A percentile compares a stretch with the other conserved stretches of the same genome.
Conservation (phyloP, 2,329 filamentous ascomycete genomes). For the Sphaerulina populicola region DNA sequence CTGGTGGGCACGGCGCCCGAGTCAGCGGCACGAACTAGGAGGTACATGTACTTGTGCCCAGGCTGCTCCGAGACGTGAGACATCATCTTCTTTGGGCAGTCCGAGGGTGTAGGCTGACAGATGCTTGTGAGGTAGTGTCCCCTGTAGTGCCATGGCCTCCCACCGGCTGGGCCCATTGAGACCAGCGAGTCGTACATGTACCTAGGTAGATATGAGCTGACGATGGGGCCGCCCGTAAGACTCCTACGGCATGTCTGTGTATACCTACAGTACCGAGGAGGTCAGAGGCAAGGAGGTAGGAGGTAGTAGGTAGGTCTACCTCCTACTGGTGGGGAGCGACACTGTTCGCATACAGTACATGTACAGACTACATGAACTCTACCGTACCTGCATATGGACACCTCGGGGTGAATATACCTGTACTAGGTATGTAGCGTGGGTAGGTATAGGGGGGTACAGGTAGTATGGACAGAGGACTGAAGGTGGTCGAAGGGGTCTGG, state of each 20-base stretch:
- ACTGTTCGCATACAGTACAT: too few relatives aligned
- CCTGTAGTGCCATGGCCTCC: background rate
- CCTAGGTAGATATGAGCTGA: background rate
- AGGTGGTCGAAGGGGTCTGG: background rate
- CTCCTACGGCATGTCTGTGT: too few relatives aligned
- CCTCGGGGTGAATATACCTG: background rate
- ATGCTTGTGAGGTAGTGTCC: background rate
- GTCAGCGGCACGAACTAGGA: constrained; percentile 8
- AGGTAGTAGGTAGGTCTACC: too few relatives aligned
- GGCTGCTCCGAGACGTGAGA: background rate
- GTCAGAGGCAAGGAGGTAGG: too few relatives aligned
- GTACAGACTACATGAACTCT: too few relatives aligned
- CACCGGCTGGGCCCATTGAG: background rate
- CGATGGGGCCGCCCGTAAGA: background rate
- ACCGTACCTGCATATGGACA: constrained; percentile 5
- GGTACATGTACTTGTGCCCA: constrained; percentile 6
- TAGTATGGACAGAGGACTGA: background rate
- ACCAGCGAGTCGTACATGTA: constrained; percentile 8
- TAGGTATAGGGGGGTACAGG: too few relatives aligned
- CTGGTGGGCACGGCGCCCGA: constrained; percentile 3
- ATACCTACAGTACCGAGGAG: too few relatives aligned
- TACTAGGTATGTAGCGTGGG: too few relatives aligned
- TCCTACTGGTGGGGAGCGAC: background rate
- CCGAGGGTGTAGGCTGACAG: background rate
- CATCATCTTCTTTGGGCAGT: constrained; percentile 1